These are phyloP conservation scores for Plantago coronopus DNA, from an alignment of 305 asterid species.

Conservation along the genomic window DNA sequence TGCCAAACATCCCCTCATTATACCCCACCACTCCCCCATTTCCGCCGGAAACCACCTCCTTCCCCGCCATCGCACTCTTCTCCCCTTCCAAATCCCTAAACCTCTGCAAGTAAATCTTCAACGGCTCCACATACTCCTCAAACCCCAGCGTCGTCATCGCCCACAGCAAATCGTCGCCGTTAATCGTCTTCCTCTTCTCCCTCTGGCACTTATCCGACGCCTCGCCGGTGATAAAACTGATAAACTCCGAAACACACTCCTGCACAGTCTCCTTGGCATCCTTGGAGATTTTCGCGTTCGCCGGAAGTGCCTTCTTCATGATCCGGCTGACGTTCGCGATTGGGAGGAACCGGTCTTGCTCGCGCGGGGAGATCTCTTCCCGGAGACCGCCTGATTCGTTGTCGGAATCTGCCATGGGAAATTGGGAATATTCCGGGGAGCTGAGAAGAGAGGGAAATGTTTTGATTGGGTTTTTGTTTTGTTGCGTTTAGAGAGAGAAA, in stretches of 20 bases:
- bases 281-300: slow-evolving; percentile 79
- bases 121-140: slow-evolving; percentile 81
- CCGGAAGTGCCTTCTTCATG: slow-evolving; percentile 82
- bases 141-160: slow-evolving; percentile 88
- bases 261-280: slow-evolving; percentile 87
- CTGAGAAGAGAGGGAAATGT: no score
- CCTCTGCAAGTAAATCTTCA: slow-evolving; percentile 71
- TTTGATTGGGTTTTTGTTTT: no score
- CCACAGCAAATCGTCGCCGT: slow-evolving; percentile 83
- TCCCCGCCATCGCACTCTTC: slow-evolving; percentile 54
- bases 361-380: slow-evolving; percentile 50
- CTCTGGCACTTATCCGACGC: slow-evolving; percentile 87
- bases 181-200: slow-evolving; percentile 80
- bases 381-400: slow-evolving; percentile 73
- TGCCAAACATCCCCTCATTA: slow-evolving; percentile 29
- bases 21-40: slow-evolving; percentile 22
- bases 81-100: slow-evolving; percentile 81
- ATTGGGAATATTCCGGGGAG: slow-evolving; percentile 16
- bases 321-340: slow-evolving; percentile 85
- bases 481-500: background rate
- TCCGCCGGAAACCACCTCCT: slow-evolving; percentile 22
- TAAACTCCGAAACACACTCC: slow-evolving; percentile 88
- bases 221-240: slow-evolving; percentile 84
- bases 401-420: slow-evolving; percentile 73
- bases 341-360: slow-evolving; percentile 82